These are phyloP conservation scores for Magnusiomyces fungicola DNA, from an alignment of 1,139 yeast genomes.

Conservation along the genomic window DNA sequence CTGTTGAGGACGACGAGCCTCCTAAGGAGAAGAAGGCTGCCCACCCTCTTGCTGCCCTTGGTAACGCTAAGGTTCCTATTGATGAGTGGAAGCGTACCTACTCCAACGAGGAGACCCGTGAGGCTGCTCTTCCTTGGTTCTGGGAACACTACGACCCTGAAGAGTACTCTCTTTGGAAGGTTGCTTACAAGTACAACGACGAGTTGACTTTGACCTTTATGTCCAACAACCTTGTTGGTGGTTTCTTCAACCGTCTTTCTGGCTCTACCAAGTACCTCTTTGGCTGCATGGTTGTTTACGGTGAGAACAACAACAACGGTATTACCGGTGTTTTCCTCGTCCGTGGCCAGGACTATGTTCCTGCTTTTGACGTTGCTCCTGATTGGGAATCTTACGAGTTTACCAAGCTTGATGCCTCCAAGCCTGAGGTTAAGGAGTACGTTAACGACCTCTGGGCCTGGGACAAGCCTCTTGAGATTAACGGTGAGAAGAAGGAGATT, in stretches of 20 bases:
- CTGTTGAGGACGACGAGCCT: conserved; percentile 35
- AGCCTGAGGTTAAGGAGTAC: conserved; percentile 60
- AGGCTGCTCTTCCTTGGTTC: conserved; percentile 94
- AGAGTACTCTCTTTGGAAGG: conserved; percentile 94
- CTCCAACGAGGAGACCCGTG: conserved; percentile 97
- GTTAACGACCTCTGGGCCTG: conserved; percentile 76
- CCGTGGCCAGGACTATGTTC: conserved; percentile 86
- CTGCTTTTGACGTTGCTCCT: conserved; percentile 98
- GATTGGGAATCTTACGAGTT: conserved; percentile 89
- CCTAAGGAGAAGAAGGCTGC: conserved; percentile 55
- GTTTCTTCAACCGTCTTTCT: conserved; percentile 92
- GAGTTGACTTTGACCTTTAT: conserved; percentile 94
- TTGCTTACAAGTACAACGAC: conserved; percentile 95
- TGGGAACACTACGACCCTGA: conserved; percentile 90
- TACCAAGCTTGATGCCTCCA: conserved; percentile 61
- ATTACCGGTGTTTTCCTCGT: conserved; percentile 90
- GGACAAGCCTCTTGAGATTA: conserved; percentile 66
- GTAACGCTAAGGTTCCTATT: conserved; percentile 57
- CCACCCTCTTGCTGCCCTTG: conserved; percentile 87
- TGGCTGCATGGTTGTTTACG: conserved; percentile 91
- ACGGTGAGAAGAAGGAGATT: conserved; percentile 61
- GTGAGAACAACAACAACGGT: conserved; percentile 98
- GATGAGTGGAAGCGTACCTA: conserved; percentile 97
- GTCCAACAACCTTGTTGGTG: conserved; percentile 98
- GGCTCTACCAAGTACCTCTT: conserved; percentile 92